Evolutionary conservation across 208 protist species (phyloP), one percentile per base, ranked within the genome.

Genomic region (Crithidia fasciculata): DNA sequence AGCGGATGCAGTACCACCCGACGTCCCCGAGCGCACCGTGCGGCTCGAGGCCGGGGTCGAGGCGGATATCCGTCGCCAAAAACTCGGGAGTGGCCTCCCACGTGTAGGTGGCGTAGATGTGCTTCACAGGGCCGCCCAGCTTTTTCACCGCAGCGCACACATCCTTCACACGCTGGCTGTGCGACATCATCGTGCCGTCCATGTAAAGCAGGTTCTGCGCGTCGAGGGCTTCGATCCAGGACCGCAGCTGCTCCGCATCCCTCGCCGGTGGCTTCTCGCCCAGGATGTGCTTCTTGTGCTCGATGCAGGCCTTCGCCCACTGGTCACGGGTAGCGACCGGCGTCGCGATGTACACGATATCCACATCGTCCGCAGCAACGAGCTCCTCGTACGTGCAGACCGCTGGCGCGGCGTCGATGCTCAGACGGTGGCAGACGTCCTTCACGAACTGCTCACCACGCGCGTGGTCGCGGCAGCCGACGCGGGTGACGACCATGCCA

Each of bases 101-200:
- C 2, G 75, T 75, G 49, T 81, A 76, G 52, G 62, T 76, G 13
- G 75, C 73, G n/a, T 63, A 68, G 65, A 91, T 85, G 63, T 85
- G 81, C 72, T 85, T 80, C 45, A 86, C 49, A 3, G 75, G 69
- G 0, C 76, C 80, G 36, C 81, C 78, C 9, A 83, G 16, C 61
- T 68, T 43, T 56, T 79, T 58, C 53, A 76, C 66, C 7, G 65
- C 41, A 13, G 71, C 80, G 43, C 65, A 64, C 28, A 83, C 67
- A 10, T 76, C 65, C 41, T 76, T 50, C 49, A 90, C 66, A 18
- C 77, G 81, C 39, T 67, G 36, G 36, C 83, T 66, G 74, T 92
- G 87, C 36, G 81, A 85, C 28, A 88, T 45, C 80, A 87, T 84
- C 6, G 85, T 89, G 67, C 82, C 84, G 65, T 92, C 85, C 80